phyloP scores from a whole-genome alignment of 2,329 filamentous ascomycete genomes.

The Venturia oleaginea region DNA sequence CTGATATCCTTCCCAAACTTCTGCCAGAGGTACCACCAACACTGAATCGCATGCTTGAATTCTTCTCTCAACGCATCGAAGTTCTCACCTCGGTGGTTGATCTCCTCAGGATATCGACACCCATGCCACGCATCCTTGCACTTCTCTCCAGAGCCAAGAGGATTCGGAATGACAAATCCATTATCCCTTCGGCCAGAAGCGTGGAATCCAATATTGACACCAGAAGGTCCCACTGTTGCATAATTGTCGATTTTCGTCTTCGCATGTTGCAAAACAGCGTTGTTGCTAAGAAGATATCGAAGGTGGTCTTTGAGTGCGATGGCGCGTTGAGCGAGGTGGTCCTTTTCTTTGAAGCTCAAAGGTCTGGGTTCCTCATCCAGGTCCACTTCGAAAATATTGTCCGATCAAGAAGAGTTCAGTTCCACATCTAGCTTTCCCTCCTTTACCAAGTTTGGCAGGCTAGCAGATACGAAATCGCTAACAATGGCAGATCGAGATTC shows the following conservation, averaged over 20 bases:
- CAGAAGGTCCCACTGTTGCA: not conserved
- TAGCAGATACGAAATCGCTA: not conserved
- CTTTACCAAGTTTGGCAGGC: not conserved
- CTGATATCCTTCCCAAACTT: not conserved
- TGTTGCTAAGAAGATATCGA: not conserved
- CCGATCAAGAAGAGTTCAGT: not conserved
- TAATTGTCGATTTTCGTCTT: not conserved
- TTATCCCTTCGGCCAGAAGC: not conserved
- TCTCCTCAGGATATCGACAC: not conserved
- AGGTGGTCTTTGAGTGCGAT: not conserved
- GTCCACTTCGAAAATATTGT: not conserved
- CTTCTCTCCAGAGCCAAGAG: not conserved
- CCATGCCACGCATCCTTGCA: not conserved
- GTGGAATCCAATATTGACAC: not conserved
- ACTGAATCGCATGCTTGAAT: slow-evolving; percentile 3
- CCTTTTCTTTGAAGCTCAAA: not conserved
- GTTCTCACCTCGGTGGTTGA: not conserved
- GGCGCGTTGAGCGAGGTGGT: slow-evolving; percentile 1
- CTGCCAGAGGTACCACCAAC: not conserved
- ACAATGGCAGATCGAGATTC: not conserved
- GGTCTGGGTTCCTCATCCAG: not conserved
- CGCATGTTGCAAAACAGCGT: not conserved
- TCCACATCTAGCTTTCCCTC: not conserved
- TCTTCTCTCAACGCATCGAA: not conserved
- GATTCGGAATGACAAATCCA: not conserved